phyloP scores from a whole-genome alignment of 345 rosid genomes.

The Linum lewisii region DNA sequence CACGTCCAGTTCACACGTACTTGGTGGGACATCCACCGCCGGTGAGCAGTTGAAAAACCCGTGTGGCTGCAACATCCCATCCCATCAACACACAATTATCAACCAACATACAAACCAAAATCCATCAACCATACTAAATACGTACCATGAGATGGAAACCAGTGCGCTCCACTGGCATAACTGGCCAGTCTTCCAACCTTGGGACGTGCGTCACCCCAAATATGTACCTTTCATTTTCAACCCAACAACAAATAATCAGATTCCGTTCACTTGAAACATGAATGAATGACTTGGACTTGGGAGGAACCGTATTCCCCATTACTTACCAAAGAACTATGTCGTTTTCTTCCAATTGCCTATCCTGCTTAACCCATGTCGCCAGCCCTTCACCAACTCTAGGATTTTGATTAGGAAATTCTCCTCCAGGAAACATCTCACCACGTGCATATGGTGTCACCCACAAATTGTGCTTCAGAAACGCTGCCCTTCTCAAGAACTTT shows the following conservation, averaged over 20 bases:
- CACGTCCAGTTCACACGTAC: constrained; percentile 50
- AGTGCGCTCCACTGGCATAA: constrained; percentile 77
- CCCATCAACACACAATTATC: too few species aligned
- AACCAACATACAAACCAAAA: background rate
- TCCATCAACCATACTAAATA: background rate
- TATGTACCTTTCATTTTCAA: constrained; percentile 47
- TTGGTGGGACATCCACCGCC: constrained; percentile 89
- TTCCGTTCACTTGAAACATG: too few species aligned
- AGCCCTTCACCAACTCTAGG: constrained; percentile 85
- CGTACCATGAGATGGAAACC: constrained; percentile 83
- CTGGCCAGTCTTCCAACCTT: constrained; percentile 92
- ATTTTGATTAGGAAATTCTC: constrained; percentile 90
- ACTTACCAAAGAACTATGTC: constrained; percentile 76
- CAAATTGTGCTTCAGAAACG: constrained; percentile 73
- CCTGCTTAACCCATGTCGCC: constrained; percentile 72
- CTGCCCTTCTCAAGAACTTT: constrained; percentile 74
- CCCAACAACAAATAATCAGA: too few species aligned
- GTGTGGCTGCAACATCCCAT: constrained; percentile 89
- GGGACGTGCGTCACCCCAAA: constrained; percentile 88
- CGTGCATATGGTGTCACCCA: constrained; percentile 74
- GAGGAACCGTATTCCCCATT: too few species aligned
- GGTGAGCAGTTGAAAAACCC: constrained; percentile 97
- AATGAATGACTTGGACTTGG: too few species aligned
- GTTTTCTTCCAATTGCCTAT: constrained; percentile 72
- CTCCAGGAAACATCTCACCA: constrained; percentile 75